phyloP scores from a whole-genome alignment of 176 grass and related monocot species.

The Phragmites australis region DNA sequence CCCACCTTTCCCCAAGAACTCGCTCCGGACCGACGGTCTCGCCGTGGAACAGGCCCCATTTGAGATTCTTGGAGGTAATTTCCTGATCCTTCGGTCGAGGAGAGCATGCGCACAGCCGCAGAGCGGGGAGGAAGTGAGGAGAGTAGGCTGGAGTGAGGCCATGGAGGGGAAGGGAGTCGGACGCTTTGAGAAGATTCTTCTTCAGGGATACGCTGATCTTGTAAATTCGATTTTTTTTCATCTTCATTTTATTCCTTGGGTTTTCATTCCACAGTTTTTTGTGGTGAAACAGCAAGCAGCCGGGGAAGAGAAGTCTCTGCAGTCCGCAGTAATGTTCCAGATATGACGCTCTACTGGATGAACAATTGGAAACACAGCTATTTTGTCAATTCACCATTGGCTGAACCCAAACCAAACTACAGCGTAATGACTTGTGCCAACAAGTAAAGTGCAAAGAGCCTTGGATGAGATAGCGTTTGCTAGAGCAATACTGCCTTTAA shows the following conservation, averaged over 20 bases:
- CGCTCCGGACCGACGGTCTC: slow-evolving; percentile 22
- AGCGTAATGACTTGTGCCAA: too few species aligned
- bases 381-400: neutral
- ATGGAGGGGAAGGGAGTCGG: slow-evolving; percentile 21
- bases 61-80: neutral
- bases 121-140: slow-evolving; percentile 14
- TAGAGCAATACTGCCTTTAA: neutral
- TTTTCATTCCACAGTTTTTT: slow-evolving; percentile 23
- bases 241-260: neutral
- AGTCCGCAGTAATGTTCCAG: neutral
- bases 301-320: neutral
- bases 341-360: neutral
- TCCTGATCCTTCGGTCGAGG: slow-evolving; percentile 9
- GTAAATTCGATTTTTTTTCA: neutral
- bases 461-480: neutral
- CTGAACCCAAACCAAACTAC: neutral
- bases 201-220: neutral
- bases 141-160: slow-evolving; percentile 32
- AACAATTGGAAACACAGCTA: neutral
- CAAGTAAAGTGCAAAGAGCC: too few species aligned
- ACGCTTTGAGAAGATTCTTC: neutral
- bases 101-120: slow-evolving; percentile 40
- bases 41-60: slow-evolving; percentile 26
- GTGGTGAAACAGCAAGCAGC: slow-evolving; percentile 29
- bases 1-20: slow-evolving; percentile 37